Percentiles rank a stretch among this genome's conserved stretches.
These are phyloP conservation scores for Erodium trifolium DNA, from an alignment of 441 rosid species.

Conservation along the genomic window DNA sequence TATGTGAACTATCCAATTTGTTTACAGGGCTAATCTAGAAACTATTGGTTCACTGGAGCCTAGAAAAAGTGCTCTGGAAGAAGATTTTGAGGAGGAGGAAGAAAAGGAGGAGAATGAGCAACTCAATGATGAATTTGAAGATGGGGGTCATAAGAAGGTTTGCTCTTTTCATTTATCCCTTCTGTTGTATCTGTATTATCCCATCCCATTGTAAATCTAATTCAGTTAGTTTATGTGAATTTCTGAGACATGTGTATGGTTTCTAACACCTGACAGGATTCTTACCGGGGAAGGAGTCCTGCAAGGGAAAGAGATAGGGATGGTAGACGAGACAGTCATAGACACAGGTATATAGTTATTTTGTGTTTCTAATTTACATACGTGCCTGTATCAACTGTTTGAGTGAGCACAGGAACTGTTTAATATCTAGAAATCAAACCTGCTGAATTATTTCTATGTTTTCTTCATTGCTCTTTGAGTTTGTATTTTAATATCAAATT, in stretches of 20 bases:
- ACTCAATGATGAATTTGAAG: constrained; percentile 43
- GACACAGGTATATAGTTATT: constrained; percentile 44
- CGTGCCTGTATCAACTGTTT: no score
- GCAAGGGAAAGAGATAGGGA: constrained; percentile 73
- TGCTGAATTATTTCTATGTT: no score
- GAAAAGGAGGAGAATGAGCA: constrained; percentile 41
- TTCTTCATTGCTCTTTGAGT: no score
- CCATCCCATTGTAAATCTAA: neutral
- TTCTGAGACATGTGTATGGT: constrained; percentile 2
- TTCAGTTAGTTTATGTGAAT: neutral
- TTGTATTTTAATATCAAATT: no score
- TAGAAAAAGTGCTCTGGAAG: constrained; percentile 84
- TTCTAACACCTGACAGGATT: constrained; percentile 39
- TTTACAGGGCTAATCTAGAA: constrained; percentile 59
- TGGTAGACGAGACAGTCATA: constrained; percentile 60
- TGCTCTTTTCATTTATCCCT: constrained; percentile 1
- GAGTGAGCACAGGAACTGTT: no score
- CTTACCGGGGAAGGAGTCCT: constrained; percentile 68
- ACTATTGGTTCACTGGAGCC: constrained; percentile 60
- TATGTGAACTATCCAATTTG: neutral
- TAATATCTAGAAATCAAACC: no score
- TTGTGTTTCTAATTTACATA: no score
- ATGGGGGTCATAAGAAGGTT: constrained; percentile 61
- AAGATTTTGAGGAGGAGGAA: constrained; percentile 96
- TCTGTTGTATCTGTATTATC: neutral